phyloP scores from a whole-genome alignment of 208 protist genomes.

The Pavlovales sp. region DNA sequence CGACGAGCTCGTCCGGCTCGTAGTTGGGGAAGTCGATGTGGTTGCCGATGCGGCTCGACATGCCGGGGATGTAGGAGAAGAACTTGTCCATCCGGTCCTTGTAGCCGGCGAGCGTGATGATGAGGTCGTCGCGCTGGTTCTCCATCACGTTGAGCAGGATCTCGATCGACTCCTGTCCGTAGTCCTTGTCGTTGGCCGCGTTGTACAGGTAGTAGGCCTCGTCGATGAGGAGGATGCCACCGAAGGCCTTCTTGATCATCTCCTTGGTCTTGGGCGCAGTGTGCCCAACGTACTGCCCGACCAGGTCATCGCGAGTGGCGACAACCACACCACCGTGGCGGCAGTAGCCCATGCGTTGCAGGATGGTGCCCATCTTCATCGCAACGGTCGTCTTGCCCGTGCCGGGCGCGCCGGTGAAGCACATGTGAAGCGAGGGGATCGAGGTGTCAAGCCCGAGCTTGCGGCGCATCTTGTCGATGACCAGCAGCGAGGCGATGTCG shows the following conservation, averaged over 20 bases:
- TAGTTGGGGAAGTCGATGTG: slow-evolving; percentile 47
- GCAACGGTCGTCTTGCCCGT: slow-evolving; percentile 43
- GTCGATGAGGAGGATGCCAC: slow-evolving; percentile 39
- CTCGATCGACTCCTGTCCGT: slow-evolving; percentile 40
- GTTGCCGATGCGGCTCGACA: slow-evolving; percentile 39
- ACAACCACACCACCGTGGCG: slow-evolving; percentile 30
- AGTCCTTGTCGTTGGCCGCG: slow-evolving; percentile 41
- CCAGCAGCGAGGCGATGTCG: slow-evolving; percentile 37
- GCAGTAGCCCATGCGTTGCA: slow-evolving; percentile 46
- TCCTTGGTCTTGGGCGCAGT: slow-evolving; percentile 44
- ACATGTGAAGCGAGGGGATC: slow-evolving; percentile 37
- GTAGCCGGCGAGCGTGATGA: slow-evolving; percentile 39
- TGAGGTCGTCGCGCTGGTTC: slow-evolving; percentile 38
- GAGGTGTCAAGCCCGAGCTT: slow-evolving; percentile 38
- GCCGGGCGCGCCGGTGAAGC: slow-evolving; percentile 41
- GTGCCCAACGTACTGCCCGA: slow-evolving; percentile 39
- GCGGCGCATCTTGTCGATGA: slow-evolving; percentile 42
- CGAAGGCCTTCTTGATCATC: slow-evolving; percentile 43
- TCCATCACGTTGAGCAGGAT: slow-evolving; percentile 46
- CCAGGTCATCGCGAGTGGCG: slow-evolving; percentile 37
- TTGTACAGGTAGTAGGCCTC: slow-evolving; percentile 46
- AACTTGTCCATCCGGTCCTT: slow-evolving; percentile 39
- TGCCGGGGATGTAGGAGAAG: slow-evolving; percentile 31
- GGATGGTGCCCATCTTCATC: slow-evolving; percentile 31
- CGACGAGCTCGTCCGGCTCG: slow-evolving; percentile 35